A percentile compares a stretch with the other conserved stretches of the same genome.
Evolutionary conservation across 208 protist genomes (phyloP).

Genomic region (Zelonia costaricensis): DNA sequence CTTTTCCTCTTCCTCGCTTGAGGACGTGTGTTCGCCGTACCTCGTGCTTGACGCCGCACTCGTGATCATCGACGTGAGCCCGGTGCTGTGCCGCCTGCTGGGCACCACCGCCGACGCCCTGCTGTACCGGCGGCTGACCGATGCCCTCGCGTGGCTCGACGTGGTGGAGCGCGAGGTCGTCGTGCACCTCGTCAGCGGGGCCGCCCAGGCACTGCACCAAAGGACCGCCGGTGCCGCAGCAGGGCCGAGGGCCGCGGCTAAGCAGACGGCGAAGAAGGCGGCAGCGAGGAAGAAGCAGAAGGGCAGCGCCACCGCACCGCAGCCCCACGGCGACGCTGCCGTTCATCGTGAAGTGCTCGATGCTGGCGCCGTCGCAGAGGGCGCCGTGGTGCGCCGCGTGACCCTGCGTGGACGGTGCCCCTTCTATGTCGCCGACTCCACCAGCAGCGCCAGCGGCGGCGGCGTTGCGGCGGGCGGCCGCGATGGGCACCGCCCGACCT

Average conservation of each 20-base stretch:
- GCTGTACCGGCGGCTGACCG: conserved; percentile 30
- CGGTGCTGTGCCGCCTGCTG: conserved; percentile 43
- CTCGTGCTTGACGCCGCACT: conserved; percentile 37
- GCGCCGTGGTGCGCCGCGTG: conserved; percentile 31
- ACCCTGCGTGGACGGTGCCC: conserved; percentile 30
- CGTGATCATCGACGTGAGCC: conserved; percentile 53
- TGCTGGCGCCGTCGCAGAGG: conserved; percentile 4
- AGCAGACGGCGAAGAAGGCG: neutral
- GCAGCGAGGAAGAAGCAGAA: neutral
- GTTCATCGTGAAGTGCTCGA: neutral
- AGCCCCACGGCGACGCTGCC: too few relatives aligned
- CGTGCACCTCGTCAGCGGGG: conserved; percentile 1
- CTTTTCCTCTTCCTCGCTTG: too few relatives aligned
- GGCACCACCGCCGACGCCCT: conserved; percentile 38
- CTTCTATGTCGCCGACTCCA: conserved; percentile 7
- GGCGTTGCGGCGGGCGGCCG: neutral
- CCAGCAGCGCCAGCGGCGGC: neutral
- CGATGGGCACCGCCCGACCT: conserved; percentile 25
- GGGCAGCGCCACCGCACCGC: neutral
- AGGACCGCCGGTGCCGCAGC: neutral
- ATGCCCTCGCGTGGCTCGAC: conserved; percentile 48
- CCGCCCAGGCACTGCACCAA: neutral
- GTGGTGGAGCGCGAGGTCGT: conserved; percentile 32
- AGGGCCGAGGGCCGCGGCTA: neutral
- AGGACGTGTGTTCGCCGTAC: conserved; percentile 42